Evolutionary conservation across 176 grass and related monocot species (phyloP), one percentile per base, ranked within the genome.

Genomic region (Urochloa ruziziensis): DNA sequence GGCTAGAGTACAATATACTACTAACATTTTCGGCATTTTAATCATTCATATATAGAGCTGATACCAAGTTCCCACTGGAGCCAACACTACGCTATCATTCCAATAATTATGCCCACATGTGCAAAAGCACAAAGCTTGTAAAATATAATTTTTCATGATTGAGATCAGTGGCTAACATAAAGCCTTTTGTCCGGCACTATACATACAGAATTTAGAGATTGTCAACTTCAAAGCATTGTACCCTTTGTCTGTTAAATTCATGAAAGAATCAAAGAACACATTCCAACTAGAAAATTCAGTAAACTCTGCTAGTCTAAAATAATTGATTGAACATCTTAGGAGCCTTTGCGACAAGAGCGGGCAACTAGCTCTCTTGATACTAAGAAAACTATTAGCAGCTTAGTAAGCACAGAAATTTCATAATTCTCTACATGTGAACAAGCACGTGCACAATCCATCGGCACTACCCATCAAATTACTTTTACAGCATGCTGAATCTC

Each of bases 381-480:
- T 46, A 32, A 34, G n/a, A 10, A 15, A 61, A 40, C 52, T 11
- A 25, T 2, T 77, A 83, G 18, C 29, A 77, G 12, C 67, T 54
- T 15, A 40, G 39, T 19, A 71, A 54, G 42, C 73, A 62, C 68
- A 51, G 0, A 54, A 36, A 25, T 7, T 46, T 46, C 25, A 73
- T 53, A 58, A 72, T 34, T 25, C 19, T 69, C 36, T 86, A 46
- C 28, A 81, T 47, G 60, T 30, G 37, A 75, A 70, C 23, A 67
- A n/a, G 16, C 53, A 86, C 9, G 43, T 17, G 35, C 35, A 48
- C 58, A 60, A 7, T 73, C n/a, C 39, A 3, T n/a, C n/a, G 54
- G 10, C 18, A 51, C 3, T 15, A 3, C 29, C 4, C 10, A 9
- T 46, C 29, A 62, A 15, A 29, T 4, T 70, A n/a, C 10, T 39